These are phyloP conservation scores for Colletotrichum sansevieriae DNA, from an alignment of 2,329 filamentous ascomycete species.

Conservation along the genomic window DNA sequence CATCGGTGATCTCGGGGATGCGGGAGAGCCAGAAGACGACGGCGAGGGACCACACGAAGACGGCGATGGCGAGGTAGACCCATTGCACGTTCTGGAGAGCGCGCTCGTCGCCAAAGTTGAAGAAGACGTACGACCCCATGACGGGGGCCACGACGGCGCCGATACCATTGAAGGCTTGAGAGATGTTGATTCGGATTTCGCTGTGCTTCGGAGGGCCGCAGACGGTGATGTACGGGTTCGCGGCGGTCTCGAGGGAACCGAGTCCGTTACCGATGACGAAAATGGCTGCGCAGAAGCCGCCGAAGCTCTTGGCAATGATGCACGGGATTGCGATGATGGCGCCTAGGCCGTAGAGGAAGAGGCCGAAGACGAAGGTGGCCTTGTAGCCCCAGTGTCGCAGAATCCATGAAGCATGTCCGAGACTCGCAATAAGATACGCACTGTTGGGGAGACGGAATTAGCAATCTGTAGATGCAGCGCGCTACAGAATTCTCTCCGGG, in stretches of 20 bases:
- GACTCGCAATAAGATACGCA: constrained; percentile 56
- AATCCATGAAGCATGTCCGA: constrained; percentile 56
- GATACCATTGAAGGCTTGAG: constrained; percentile 67
- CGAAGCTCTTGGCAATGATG: constrained; percentile 65
- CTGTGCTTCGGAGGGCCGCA: constrained; percentile 67
- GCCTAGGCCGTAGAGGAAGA: constrained; percentile 75
- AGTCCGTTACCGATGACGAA: constrained; percentile 82
- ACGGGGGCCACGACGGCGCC: constrained; percentile 75
- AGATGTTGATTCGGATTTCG: constrained; percentile 66
- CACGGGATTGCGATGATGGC: constrained; percentile 66
- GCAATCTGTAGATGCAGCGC: background rate
- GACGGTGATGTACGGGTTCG: constrained; percentile 73
- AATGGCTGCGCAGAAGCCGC: constrained; percentile 78
- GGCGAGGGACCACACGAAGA: constrained; percentile 77
- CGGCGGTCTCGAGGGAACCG: constrained; percentile 81
- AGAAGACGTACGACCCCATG: constrained; percentile 80
- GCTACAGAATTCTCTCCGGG: too few species aligned
- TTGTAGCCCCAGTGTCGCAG: constrained; percentile 59
- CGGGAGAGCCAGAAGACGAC: constrained; percentile 74
- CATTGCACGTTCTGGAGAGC: constrained; percentile 78
- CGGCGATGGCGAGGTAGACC: constrained; percentile 80
- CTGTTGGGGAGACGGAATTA: background rate
- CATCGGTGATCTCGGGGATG: constrained; percentile 78
- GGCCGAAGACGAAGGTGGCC: constrained; percentile 62
- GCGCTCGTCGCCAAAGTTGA: constrained; percentile 58